Evolutionary conservation across 352 stramenopile species (phyloP), one percentile per base, ranked within the genome.

Genomic region (Pythium apleroticum): DNA sequence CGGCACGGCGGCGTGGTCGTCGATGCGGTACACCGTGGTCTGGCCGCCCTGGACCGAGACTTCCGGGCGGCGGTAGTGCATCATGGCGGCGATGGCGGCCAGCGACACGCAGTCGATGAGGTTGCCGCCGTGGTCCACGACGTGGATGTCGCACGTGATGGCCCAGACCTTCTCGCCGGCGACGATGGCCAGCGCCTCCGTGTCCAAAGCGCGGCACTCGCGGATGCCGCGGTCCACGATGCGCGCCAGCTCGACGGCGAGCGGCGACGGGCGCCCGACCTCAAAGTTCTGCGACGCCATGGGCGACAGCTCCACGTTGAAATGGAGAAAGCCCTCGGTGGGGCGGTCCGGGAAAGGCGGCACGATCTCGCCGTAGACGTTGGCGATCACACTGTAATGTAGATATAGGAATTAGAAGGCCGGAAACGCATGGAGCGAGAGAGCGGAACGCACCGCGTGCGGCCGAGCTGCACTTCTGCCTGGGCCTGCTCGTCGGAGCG

Each of bases 91-190:
- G 66, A 98, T 91, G 20, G 93, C 89, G n/a, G 93, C 94, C 30
- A 98, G 79, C 46, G 93, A 90, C 37, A 90, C 88, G 30, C 88
- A 91, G 77, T 98, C 95, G 19, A 97, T 67, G 20, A 97, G 75
- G 72, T 98, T 98, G 33, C 95, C 94, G 39, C 86, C 92, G 69
- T 98, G 81, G 73, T 98, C 95, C 43, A 98, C 72, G 25, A 98
- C 79, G 62, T 93, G 89, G 25, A 99, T 77, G 59, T 93, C 78
- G 64, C 97, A 92, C 37, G 84, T 90, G 52, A 99, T 89, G 39
- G 90, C 78, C 96, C 96, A 99, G 25, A 93, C 96, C 77, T 97
- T 98, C 55, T 95, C 80, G 37, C 94, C 95, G n/a, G 88, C 81
- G 33, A 97, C 74, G 35, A 99, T 88, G 46, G 91, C 97, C 48